Evolutionary conservation across 768 basidiomycete genomes (phyloP).

Genomic region (Hydnum rufescens): DNA sequence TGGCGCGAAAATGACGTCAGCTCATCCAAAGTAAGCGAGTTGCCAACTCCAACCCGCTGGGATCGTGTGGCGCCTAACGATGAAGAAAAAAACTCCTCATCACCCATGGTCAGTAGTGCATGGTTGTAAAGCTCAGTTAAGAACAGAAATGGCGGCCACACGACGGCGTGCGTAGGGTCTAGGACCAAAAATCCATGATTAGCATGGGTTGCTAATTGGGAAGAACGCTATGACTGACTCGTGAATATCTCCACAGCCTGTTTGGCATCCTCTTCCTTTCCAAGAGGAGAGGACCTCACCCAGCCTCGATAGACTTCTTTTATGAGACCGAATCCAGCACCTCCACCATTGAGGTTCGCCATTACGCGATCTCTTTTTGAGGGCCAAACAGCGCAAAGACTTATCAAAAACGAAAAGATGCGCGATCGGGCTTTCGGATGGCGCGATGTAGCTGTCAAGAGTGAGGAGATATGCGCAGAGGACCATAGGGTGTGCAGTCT

Average conservation of each 20-base stretch:
- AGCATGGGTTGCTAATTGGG: constrained; percentile 2
- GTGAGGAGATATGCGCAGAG: constrained; percentile 17
- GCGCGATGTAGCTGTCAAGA: constrained; percentile 23
- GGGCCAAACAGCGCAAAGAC: constrained; percentile 42
- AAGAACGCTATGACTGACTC: neutral
- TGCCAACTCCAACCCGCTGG: constrained; percentile 22
- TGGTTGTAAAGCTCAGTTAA: constrained; percentile 69
- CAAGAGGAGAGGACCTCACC: constrained; percentile 41
- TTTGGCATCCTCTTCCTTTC: constrained; percentile 29
- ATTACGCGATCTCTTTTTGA: constrained; percentile 37
- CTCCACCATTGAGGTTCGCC: constrained; percentile 26
- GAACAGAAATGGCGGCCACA: constrained; percentile 57
- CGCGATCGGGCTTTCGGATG: constrained; percentile 24
- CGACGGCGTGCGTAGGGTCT: constrained; percentile 27
- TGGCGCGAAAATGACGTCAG: constrained; percentile 54
- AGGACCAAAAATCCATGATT: constrained; percentile 6
- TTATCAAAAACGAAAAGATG: constrained; percentile 38
- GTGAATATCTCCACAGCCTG: neutral
- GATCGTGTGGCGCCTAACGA: constrained; percentile 6
- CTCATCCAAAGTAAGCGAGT: constrained; percentile 70
- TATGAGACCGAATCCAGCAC: constrained; percentile 34
- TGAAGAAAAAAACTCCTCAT: constrained; percentile 82
- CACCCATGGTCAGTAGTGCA: constrained; percentile 74
- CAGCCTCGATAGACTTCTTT: constrained; percentile 52
- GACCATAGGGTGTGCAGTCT: constrained; percentile 41